A percentile compares a stretch with the other conserved stretches of the same genome.
Conservation (phyloP, 441 rosid genomes). For the Croton setiger region DNA sequence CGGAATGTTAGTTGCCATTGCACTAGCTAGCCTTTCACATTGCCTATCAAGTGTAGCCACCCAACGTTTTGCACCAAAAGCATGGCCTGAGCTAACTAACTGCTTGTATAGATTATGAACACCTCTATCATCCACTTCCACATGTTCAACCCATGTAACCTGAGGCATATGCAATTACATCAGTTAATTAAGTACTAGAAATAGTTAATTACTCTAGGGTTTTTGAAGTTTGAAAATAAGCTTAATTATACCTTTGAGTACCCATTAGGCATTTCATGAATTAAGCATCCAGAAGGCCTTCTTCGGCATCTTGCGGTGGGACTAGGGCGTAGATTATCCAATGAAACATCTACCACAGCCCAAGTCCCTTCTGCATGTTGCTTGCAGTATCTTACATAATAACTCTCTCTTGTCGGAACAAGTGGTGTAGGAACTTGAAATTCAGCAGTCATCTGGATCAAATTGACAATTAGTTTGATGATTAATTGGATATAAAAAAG, state of each 20-base stretch:
- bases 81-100: slow-evolving; percentile 59
- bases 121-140: slow-evolving; percentile 72
- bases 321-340: slow-evolving; percentile 66
- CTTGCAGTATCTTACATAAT: slow-evolving; percentile 67
- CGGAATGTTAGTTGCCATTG: slow-evolving; percentile 51
- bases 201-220: neutral
- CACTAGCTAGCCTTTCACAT: slow-evolving; percentile 73
- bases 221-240: neutral
- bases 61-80: slow-evolving; percentile 91
- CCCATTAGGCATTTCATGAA: slow-evolving; percentile 77
- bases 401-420: slow-evolving; percentile 68
- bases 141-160: slow-evolving; percentile 95
- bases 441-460: slow-evolving; percentile 72
- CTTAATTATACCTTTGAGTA: slow-evolving; percentile 54
- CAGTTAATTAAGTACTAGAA: neutral
- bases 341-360: slow-evolving; percentile 94
- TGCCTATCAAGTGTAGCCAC: slow-evolving; percentile 67
- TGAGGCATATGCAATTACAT: slow-evolving; percentile 11
- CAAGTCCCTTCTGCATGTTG: slow-evolving; percentile 74
- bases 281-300: slow-evolving; percentile 85
- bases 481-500: no score
- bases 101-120: slow-evolving; percentile 57
- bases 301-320: slow-evolving; percentile 49
- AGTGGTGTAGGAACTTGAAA: slow-evolving; percentile 72
- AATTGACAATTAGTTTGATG: neutral